These are phyloP conservation scores for Neoascochyta sp. DNA, from an alignment of 2,329 filamentous ascomycete genomes.

Conservation along the genomic window DNA sequence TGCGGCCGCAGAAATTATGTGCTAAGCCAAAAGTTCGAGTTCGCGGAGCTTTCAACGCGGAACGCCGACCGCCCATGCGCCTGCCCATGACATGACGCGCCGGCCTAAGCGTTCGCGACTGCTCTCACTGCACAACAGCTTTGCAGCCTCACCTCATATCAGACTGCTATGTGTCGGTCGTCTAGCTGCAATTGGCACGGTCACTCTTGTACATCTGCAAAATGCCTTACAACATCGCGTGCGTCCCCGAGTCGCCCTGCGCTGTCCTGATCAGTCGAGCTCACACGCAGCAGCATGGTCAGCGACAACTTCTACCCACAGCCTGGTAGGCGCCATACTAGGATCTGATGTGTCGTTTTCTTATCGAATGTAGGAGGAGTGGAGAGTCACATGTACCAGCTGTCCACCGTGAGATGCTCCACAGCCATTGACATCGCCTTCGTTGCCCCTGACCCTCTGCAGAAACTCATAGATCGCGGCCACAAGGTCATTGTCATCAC, in stretches of 20 bases:
- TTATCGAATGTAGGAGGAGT: constrained; percentile 61
- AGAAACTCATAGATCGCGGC: constrained; percentile 93
- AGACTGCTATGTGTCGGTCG: constrained; percentile 21
- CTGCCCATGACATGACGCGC: constrained; percentile 9
- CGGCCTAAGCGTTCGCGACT: constrained; percentile 8
- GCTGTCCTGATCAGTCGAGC: constrained; percentile 2
- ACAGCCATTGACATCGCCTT: neutral
- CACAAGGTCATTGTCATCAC: constrained; percentile 99
- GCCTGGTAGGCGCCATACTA: constrained; percentile 53
- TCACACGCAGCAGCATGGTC: constrained; percentile 64
- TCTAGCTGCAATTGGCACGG: constrained; percentile 12
- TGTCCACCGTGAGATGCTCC: constrained; percentile 63
- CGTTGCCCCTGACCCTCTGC: constrained; percentile 11
- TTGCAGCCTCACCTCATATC: no score
- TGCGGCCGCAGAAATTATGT: constrained; percentile 7
- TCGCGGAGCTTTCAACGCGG: constrained; percentile 9
- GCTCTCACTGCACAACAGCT: neutral
- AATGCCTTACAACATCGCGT: constrained; percentile 71
- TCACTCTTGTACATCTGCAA: constrained; percentile 19
- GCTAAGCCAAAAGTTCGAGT: constrained; percentile 7
- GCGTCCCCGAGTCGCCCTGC: constrained; percentile 28
- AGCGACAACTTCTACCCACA: constrained; percentile 99
- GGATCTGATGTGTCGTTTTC: constrained; percentile 7
- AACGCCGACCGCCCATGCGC: constrained; percentile 27
- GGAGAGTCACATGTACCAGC: constrained; percentile 97